Conservation (phyloP, 768 basidiomycete genomes). For the Tricholomella constricta region DNA sequence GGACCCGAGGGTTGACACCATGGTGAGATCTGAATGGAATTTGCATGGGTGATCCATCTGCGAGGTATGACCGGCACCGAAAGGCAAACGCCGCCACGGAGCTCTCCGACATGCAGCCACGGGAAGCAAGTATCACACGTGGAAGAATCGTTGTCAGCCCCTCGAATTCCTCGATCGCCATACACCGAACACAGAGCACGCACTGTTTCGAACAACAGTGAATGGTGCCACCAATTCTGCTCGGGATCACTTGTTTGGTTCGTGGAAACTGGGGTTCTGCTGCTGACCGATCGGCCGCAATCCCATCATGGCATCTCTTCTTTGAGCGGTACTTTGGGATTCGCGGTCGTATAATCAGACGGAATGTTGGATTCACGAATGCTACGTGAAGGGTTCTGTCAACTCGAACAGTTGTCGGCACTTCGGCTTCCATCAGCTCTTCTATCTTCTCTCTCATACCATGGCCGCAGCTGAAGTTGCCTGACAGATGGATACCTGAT, state of each 20-base stretch:
- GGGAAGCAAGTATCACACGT: conserved; percentile 16
- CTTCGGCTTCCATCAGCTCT: conserved; percentile 7
- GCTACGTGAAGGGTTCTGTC: conserved; percentile 15
- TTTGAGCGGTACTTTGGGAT: conserved; percentile 13
- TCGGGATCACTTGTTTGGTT: conserved; percentile 20
- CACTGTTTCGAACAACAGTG: conserved; percentile 19
- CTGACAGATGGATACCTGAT: conserved; percentile 17
- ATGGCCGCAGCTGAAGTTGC: conserved; percentile 11
- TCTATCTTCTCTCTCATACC: conserved; percentile 12
- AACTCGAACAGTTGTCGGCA: conserved; percentile 9
- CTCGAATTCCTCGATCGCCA: conserved; percentile 16
- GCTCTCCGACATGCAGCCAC: conserved; percentile 12
- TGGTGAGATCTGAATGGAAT: conserved; percentile 14
- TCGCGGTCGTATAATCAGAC: conserved; percentile 17
- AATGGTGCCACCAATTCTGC: conserved; percentile 16
- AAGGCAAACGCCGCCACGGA: conserved; percentile 20
- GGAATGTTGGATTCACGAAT: conserved; percentile 5
- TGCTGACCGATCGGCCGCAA: conserved; percentile 17
- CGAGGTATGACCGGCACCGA: conserved; percentile 22
- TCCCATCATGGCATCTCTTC: conserved; percentile 14
- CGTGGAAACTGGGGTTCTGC: conserved; percentile 24
- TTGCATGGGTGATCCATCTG: conserved; percentile 13
- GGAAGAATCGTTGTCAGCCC: conserved; percentile 14
- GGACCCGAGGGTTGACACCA: conserved; percentile 12
- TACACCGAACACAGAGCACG: conserved; percentile 15